Percentiles rank a stretch among this genome's conserved stretches.
These are phyloP conservation scores for Citropsis articulata DNA, from an alignment of 345 rosid species.

Conservation along the genomic window DNA sequence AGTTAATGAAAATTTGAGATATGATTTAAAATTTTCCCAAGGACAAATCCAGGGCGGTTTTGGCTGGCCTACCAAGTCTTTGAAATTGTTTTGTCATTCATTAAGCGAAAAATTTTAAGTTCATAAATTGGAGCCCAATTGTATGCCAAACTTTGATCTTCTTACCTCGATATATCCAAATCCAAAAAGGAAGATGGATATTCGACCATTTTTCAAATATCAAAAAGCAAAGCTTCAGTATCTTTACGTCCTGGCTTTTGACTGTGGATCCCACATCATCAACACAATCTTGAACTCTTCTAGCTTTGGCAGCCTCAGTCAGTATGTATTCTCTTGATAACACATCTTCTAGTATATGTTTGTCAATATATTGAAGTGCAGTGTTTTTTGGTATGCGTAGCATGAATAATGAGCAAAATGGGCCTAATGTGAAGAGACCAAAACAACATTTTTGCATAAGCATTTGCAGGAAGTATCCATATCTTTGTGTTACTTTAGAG, in stretches of 20 bases:
- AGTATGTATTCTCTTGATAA: background rate
- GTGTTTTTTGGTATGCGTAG: background rate
- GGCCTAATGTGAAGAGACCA: too few species aligned
- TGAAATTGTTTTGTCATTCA: background rate
- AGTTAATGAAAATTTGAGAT: too few species aligned
- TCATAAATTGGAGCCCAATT: background rate
- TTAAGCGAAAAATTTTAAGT: background rate
- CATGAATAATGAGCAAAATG: too few species aligned
- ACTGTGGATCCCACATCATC: too few species aligned
- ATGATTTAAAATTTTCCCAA: too few species aligned
- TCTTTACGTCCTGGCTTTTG: background rate
- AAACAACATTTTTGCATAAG: too few species aligned
- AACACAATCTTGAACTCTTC: background rate
- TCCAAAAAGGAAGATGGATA: background rate
- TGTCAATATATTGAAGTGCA: background rate
- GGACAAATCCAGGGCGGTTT: too few species aligned
- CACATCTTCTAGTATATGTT: background rate
- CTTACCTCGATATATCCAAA: background rate
- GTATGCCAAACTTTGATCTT: background rate
- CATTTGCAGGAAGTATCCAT: too few species aligned
- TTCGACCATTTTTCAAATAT: background rate
- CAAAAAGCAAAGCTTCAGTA: background rate
- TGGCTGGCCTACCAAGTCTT: too few species aligned
- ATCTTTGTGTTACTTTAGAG: too few species aligned
- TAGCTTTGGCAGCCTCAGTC: background rate